A percentile compares a stretch with the other conserved stretches of the same genome.
These are phyloP conservation scores for Vaccinium macrocarpon DNA, from an alignment of 148 eudicot genomes.

Conservation along the genomic window DNA sequence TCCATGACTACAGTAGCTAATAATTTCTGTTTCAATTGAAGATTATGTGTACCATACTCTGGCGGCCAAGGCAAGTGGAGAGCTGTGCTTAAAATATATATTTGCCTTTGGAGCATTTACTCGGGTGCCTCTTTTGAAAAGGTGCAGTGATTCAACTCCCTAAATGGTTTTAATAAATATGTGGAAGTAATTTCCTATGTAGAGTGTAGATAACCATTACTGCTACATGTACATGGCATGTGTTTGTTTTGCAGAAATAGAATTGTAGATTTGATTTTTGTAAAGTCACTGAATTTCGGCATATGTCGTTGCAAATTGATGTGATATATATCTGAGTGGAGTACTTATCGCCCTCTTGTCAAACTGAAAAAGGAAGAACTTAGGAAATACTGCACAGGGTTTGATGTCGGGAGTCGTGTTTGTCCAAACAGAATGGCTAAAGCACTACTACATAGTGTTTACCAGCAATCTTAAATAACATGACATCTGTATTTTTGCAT, in stretches of 20 bases:
- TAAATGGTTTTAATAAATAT: not conserved
- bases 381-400: not conserved
- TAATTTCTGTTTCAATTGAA: constrained; percentile 17
- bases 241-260: not conserved
- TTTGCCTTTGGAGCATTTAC: constrained; percentile 95
- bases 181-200: not conserved
- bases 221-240: constrained; percentile 4
- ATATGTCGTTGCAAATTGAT: not conserved
- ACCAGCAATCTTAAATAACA: not conserved
- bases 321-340: not conserved
- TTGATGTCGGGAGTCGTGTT: not conserved
- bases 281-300: not conserved
- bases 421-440: not conserved
- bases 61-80: constrained; percentile 97
- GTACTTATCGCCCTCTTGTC: not conserved
- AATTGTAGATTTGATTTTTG: not conserved
- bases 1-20: not conserved
- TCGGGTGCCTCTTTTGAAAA: constrained; percentile 69
- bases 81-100: constrained; percentile 83
- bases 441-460: not conserved
- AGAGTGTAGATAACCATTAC: not conserved
- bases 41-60: constrained; percentile 93
- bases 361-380: not conserved
- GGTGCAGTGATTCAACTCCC: constrained; percentile 30
- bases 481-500: not conserved